phyloP scores from a whole-genome alignment of 1,284 basidiomycete genomes.

The Trichosporon sp. region DNA sequence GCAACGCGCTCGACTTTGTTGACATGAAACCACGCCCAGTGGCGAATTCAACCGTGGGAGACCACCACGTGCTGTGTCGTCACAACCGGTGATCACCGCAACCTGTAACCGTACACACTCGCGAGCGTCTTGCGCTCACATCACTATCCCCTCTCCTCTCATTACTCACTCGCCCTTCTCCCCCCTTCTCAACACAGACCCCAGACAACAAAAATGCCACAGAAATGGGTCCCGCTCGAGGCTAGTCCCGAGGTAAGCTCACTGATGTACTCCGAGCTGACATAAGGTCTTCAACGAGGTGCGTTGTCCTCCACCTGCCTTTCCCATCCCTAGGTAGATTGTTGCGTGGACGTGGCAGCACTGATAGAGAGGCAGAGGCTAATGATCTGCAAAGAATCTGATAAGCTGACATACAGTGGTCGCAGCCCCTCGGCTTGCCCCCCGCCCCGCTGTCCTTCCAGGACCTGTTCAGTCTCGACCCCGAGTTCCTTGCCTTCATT shows the following conservation, averaged over 20 bases:
- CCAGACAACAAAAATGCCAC: conserved; percentile 14
- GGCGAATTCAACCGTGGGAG: conserved; percentile 9
- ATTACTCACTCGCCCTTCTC: neutral
- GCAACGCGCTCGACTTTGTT: conserved; percentile 6
- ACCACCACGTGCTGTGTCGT: neutral
- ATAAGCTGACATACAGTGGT: conserved; percentile 57
- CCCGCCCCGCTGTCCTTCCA: conserved; percentile 58
- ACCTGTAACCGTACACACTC: neutral
- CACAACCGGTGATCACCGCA: neutral
- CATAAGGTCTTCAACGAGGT: conserved; percentile 47
- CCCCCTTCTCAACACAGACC: neutral
- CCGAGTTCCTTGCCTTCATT: conserved; percentile 66
- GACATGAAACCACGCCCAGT: neutral
- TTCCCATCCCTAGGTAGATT: too few relatives aligned
- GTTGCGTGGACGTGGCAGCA: too few relatives aligned
- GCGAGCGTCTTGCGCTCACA: too few relatives aligned
- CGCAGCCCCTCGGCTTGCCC: conserved; percentile 64
- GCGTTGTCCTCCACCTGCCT: conserved; percentile 7
- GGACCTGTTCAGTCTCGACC: conserved; percentile 76
- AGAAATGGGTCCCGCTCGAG: conserved; percentile 68
- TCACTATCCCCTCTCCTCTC: neutral
- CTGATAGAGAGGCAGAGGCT: too few relatives aligned
- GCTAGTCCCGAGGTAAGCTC: conserved; percentile 63
- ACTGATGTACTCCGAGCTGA: neutral
- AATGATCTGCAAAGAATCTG: too few relatives aligned